Conservation (phyloP, 176 grass and related monocot genomes). For the Aegilops umbellulata region DNA sequence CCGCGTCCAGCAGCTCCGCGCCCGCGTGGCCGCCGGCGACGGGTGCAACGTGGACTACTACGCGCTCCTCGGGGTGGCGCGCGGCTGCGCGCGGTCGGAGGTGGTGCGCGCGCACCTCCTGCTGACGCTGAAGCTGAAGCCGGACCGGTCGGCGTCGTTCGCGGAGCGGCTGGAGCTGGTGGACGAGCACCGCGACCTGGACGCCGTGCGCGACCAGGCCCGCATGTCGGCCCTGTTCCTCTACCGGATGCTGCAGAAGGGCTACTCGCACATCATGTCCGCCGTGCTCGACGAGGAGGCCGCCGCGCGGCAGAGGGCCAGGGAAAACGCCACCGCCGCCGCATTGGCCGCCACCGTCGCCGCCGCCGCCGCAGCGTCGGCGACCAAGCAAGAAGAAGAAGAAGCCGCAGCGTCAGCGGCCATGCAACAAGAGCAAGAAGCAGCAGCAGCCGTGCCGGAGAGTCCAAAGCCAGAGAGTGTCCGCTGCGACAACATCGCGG, state of each 20-base stretch:
- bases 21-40: slow-evolving; percentile 48
- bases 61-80: slow-evolving; percentile 53
- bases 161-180: slow-evolving; percentile 78
- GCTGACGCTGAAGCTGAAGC: slow-evolving; percentile 82
- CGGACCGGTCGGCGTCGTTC: slow-evolving; percentile 69
- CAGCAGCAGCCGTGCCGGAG: not conserved
- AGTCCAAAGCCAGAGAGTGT: not conserved
- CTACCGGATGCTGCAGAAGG: slow-evolving; percentile 92
- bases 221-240: slow-evolving; percentile 92
- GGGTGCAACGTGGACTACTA: slow-evolving; percentile 72
- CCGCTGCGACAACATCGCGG: not conserved
- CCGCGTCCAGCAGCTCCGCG: slow-evolving; percentile 64
- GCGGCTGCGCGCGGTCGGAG: slow-evolving; percentile 66
- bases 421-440: slow-evolving; percentile 3
- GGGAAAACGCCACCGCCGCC: slow-evolving; percentile 20
- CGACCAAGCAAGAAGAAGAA: not conserved
- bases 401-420: not conserved
- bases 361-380: not conserved
- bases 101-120: slow-evolving; percentile 74
- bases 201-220: slow-evolving; percentile 78
- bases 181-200: slow-evolving; percentile 82
- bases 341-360: not conserved
- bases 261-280: slow-evolving; percentile 64
- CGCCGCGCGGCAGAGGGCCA: slow-evolving; percentile 40
- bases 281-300: slow-evolving; percentile 50